These are phyloP conservation scores for Chiua virens DNA, from an alignment of 768 basidiomycete genomes.

Conservation along the genomic window DNA sequence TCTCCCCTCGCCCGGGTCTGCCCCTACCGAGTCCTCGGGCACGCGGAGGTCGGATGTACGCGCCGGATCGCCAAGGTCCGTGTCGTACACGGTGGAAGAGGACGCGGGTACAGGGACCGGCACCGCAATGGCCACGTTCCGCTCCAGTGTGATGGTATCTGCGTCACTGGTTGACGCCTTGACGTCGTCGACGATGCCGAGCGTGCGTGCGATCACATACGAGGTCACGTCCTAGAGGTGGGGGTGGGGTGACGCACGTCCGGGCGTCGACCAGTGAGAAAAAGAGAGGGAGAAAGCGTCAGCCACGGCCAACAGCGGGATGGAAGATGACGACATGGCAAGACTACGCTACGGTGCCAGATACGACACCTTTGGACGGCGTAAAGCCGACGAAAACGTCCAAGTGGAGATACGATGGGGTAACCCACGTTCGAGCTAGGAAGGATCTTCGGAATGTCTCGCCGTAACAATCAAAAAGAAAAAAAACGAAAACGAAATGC, in stretches of 20 bases:
- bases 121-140: neutral
- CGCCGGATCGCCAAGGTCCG: neutral
- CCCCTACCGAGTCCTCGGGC: slow-evolving; percentile 12
- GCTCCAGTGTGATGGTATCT: neutral
- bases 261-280: neutral
- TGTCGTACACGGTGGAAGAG: neutral
- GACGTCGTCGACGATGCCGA: slow-evolving; percentile 73
- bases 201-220: slow-evolving; percentile 79
- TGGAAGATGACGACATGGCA: neutral
- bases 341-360: slow-evolving; percentile 1
- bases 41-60: slow-evolving; percentile 9
- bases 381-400: too few species aligned
- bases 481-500: neutral
- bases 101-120: neutral
- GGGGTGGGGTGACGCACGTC: neutral
- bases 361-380: neutral
- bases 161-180: slow-evolving; percentile 70
- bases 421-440: too few species aligned
- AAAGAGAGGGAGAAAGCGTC: slow-evolving; percentile 3
- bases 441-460: slow-evolving; percentile 11
- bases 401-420: too few species aligned
- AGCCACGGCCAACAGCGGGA: neutral
- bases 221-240: slow-evolving; percentile 67
- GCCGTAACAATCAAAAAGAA: slow-evolving; percentile 9
- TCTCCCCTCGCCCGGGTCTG: neutral